Evolutionary conservation across 352 stramenopile genomes (phyloP).

Genomic region (Globisporangium okanoganense): DNA sequence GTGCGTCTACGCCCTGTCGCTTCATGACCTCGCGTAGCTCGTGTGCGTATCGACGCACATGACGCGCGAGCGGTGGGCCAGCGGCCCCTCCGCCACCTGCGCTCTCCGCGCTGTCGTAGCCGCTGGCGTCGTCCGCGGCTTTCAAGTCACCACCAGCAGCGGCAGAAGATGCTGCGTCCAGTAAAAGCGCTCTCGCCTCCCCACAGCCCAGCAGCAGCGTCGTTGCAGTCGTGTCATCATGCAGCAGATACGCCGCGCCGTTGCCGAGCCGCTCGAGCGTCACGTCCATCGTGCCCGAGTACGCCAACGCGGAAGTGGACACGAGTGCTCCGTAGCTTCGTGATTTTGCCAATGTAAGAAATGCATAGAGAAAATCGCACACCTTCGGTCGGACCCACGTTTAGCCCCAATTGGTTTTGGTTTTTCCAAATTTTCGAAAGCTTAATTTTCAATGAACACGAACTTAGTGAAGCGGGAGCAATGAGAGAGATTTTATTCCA

Average conservation of each 20-base stretch:
- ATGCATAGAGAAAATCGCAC: too few species aligned
- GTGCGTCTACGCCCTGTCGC: slow-evolving; percentile 28
- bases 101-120: slow-evolving; percentile 21
- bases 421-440: too few species aligned
- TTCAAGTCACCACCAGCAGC: slow-evolving; percentile 3
- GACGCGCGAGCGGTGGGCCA: slow-evolving; percentile 6
- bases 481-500: too few species aligned
- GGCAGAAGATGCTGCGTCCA: slow-evolving; percentile 4
- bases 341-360: too few species aligned
- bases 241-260: slow-evolving; percentile 64
- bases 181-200: slow-evolving; percentile 22
- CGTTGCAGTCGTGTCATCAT: slow-evolving; percentile 43
- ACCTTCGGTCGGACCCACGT: too few species aligned
- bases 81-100: slow-evolving; percentile 22
- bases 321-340: too few species aligned
- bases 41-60: slow-evolving; percentile 41
- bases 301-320: too few species aligned
- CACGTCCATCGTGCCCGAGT: slow-evolving; percentile 58
- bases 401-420: too few species aligned
- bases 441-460: too few species aligned
- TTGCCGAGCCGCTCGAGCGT: slow-evolving; percentile 62
- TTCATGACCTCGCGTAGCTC: slow-evolving; percentile 53
- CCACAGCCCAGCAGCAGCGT: slow-evolving; percentile 65
- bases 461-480: too few species aligned
- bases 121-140: slow-evolving; percentile 37